Conservation (phyloP, 495 filamentous ascomycete genomes). For the Lasiosphaeria miniovina region DNA sequence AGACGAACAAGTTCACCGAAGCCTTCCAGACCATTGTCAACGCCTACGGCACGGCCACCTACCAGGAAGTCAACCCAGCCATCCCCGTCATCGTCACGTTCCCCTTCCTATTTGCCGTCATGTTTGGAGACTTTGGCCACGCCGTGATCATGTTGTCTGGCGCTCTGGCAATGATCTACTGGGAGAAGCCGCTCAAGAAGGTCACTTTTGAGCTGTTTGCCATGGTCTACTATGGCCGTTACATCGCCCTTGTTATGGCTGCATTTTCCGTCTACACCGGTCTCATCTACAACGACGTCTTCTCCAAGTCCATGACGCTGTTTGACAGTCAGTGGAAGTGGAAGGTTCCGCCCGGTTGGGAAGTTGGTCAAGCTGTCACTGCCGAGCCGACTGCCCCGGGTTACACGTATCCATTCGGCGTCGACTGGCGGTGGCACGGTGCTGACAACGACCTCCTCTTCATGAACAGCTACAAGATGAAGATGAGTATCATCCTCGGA, state of each 20-base stretch:
- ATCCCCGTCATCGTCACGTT: slow-evolving; percentile 94
- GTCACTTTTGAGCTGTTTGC: slow-evolving; percentile 92
- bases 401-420: slow-evolving; percentile 90
- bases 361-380: slow-evolving; percentile 54
- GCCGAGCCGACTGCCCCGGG: slow-evolving; percentile 56
- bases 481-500: slow-evolving; percentile 92
- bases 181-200: slow-evolving; percentile 82
- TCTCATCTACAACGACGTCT: slow-evolving; percentile 95
- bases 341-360: slow-evolving; percentile 68
- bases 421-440: slow-evolving; percentile 97
- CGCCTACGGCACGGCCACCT: slow-evolving; percentile 95
- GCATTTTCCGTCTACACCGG: slow-evolving; percentile 96
- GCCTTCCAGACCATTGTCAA: slow-evolving; percentile 99
- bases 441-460: slow-evolving; percentile 92
- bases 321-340: slow-evolving; percentile 83
- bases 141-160: slow-evolving; percentile 79
- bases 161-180: slow-evolving; percentile 89
- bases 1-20: slow-evolving; percentile 96
- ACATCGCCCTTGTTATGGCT: slow-evolving; percentile 98
- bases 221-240: slow-evolving; percentile 98
- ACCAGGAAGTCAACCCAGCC: slow-evolving; percentile 94
- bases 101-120: slow-evolving; percentile 97
- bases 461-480: slow-evolving; percentile 99
- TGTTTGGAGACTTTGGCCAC: slow-evolving; percentile 97
- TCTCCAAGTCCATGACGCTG: slow-evolving; percentile 85